phyloP scores from a whole-genome alignment of 108 stramenopile species.

The Skeletonema potamos region DNA sequence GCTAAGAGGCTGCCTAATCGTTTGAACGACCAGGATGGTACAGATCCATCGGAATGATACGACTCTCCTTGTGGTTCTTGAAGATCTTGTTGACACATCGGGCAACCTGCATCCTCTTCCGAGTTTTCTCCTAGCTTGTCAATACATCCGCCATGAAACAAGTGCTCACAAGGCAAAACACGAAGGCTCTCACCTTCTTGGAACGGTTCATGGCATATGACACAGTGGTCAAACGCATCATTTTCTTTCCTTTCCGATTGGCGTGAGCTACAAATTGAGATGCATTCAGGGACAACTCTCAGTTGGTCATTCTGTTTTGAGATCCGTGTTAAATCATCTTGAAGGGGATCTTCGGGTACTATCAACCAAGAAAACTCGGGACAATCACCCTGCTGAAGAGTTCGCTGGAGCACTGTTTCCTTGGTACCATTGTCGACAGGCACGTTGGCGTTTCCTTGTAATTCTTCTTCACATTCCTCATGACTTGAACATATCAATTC shows the following conservation, averaged over 20 bases:
- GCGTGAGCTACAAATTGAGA: slow-evolving; percentile 24
- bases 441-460: neutral
- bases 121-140: slow-evolving; percentile 61
- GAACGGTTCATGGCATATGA: slow-evolving; percentile 77
- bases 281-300: slow-evolving; percentile 14
- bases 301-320: neutral
- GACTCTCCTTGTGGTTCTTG: neutral
- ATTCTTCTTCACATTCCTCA: slow-evolving; percentile 4
- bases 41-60: slow-evolving; percentile 44
- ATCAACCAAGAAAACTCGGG: slow-evolving; percentile 51
- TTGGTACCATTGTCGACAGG: slow-evolving; percentile 7
- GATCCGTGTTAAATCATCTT: slow-evolving; percentile 28
- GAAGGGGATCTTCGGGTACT: slow-evolving; percentile 26
- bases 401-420: neutral
- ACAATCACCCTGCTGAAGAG: neutral
- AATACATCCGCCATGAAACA: slow-evolving; percentile 84
- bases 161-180: slow-evolving; percentile 83
- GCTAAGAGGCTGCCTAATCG: slow-evolving; percentile 18
- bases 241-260: neutral
- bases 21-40: slow-evolving; percentile 78
- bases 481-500: slow-evolving; percentile 16
- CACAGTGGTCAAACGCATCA: slow-evolving; percentile 51
- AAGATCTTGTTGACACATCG: slow-evolving; percentile 66
- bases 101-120: slow-evolving; percentile 70
- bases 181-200: slow-evolving; percentile 75